Evolutionary conservation across 257 asterid genomes (phyloP).

Genomic region (Petrea volubilis): DNA sequence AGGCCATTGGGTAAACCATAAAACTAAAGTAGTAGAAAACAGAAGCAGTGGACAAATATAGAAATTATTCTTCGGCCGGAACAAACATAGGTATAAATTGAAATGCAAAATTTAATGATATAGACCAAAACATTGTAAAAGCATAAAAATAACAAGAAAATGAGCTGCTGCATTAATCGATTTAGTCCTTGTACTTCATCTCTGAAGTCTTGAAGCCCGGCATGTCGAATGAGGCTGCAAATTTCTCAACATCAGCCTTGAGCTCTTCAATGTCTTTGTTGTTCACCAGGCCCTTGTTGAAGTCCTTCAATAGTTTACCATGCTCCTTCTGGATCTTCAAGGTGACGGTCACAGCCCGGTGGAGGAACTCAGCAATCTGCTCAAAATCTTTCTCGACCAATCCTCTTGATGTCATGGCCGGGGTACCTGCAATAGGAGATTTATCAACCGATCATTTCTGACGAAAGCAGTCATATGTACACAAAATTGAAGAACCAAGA

Average conservation of each 20-base stretch:
- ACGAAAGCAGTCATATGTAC: background rate
- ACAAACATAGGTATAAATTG: constrained; percentile 8
- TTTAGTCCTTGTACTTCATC: constrained; percentile 84
- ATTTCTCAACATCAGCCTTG: constrained; percentile 90
- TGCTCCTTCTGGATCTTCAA: constrained; percentile 85
- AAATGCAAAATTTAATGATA: constrained; percentile 26
- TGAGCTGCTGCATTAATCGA: background rate
- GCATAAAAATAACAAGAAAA: background rate
- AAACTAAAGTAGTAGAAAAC: background rate
- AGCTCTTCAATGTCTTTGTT: constrained; percentile 90
- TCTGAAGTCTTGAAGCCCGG: constrained; percentile 91
- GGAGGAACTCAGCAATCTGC: constrained; percentile 93
- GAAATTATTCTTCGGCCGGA: constrained; percentile 21
- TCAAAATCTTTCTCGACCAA: constrained; percentile 94
- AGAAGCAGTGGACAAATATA: background rate
- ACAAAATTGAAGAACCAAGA: background rate
- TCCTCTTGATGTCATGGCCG: constrained; percentile 98
- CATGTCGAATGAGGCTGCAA: constrained; percentile 81
- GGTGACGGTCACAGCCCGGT: constrained; percentile 76
- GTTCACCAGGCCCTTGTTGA: constrained; percentile 84
- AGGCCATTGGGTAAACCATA: background rate
- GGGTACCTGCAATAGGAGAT: constrained; percentile 60
- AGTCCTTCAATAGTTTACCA: constrained; percentile 93
- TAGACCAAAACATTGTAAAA: constrained; percentile 16
- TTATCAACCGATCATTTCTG: background rate